phyloP scores from a whole-genome alignment of 805 yeast genomes.

The Metschnikowia bowlesiae region DNA sequence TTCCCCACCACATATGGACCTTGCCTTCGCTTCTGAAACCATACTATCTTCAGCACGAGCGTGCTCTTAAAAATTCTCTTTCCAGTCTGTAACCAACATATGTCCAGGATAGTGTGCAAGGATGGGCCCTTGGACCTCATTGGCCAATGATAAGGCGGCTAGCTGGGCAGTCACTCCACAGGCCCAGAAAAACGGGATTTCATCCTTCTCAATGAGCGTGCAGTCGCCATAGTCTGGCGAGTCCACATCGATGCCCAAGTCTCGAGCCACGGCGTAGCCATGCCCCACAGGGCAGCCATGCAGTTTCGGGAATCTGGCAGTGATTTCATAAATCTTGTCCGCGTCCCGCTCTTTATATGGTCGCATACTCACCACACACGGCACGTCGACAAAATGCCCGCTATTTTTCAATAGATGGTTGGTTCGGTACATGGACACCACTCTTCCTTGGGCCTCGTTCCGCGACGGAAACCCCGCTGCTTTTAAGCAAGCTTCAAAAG shows the following conservation, averaged over 20 bases:
- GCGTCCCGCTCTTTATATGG: conserved; percentile 30
- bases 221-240: conserved; percentile 37
- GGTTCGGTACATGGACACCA: conserved; percentile 14
- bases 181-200: conserved; percentile 43
- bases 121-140: conserved; percentile 24
- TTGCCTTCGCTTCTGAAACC: background rate
- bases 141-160: conserved; percentile 26
- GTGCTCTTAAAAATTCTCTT: conserved; percentile 8
- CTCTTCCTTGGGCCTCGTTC: conserved; percentile 13
- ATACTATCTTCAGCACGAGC: background rate
- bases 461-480: conserved; percentile 27
- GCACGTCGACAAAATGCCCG: conserved; percentile 24
- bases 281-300: conserved; percentile 43
- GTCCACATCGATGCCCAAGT: conserved; percentile 32
- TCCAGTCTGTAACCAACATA: conserved; percentile 32
- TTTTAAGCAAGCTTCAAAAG: conserved; percentile 34
- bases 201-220: conserved; percentile 26
- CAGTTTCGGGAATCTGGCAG: conserved; percentile 24
- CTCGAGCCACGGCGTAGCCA: conserved; percentile 32
- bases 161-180: conserved; percentile 42
- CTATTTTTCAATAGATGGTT: conserved; percentile 19
- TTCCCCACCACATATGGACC: background rate
- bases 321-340: conserved; percentile 26
- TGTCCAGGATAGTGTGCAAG: conserved; percentile 35
- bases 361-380: conserved; percentile 41